Percentiles rank a stretch among this genome's conserved stretches.
Evolutionary conservation across 2,329 filamentous ascomycete species (phyloP).

Genomic region (Neurospora sp.): DNA sequence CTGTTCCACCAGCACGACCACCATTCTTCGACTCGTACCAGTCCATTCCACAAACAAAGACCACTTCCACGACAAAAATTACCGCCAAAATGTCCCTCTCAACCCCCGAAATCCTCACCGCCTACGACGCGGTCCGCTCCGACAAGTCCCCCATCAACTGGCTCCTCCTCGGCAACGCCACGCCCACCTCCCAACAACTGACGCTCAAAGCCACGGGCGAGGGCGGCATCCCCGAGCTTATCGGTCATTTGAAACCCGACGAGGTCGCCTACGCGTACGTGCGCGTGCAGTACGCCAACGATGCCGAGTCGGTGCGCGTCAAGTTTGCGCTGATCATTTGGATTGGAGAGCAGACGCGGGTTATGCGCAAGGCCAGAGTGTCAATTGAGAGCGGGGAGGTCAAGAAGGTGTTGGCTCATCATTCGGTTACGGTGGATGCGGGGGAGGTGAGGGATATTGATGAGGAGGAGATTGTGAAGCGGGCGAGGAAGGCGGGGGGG

Average conservation of each 20-base stretch:
- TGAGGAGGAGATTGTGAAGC: conserved; percentile 49
- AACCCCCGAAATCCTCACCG: conserved; percentile 47
- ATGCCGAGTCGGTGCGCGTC: conserved; percentile 56
- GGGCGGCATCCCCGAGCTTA: conserved; percentile 51
- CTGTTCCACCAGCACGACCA: too few species aligned
- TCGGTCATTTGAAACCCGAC: conserved; percentile 42
- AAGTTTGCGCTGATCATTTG: conserved; percentile 61
- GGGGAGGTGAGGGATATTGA: conserved; percentile 49
- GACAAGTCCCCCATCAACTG: conserved; percentile 58
- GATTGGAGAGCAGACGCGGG: conserved; percentile 54
- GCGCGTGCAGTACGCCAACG: conserved; percentile 60
- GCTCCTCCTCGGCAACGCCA: conserved; percentile 54
- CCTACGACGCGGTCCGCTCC: conserved; percentile 57
- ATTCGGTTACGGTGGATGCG: conserved; percentile 55
- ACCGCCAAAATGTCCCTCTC: background rate
- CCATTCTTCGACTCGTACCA: too few species aligned
- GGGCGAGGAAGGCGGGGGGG: conserved; percentile 55
- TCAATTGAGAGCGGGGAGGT: conserved; percentile 58
- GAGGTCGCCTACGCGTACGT: conserved; percentile 59
- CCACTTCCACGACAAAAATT: background rate
- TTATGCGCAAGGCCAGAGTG: conserved; percentile 64
- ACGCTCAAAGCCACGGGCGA: conserved; percentile 45
- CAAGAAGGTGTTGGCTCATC: conserved; percentile 52
- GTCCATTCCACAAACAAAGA: too few species aligned
- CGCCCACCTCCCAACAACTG: conserved; percentile 45